These are phyloP conservation scores for Pestalotiopsis sp. DNA, from an alignment of 2,329 filamentous ascomycete genomes.

Conservation along the genomic window DNA sequence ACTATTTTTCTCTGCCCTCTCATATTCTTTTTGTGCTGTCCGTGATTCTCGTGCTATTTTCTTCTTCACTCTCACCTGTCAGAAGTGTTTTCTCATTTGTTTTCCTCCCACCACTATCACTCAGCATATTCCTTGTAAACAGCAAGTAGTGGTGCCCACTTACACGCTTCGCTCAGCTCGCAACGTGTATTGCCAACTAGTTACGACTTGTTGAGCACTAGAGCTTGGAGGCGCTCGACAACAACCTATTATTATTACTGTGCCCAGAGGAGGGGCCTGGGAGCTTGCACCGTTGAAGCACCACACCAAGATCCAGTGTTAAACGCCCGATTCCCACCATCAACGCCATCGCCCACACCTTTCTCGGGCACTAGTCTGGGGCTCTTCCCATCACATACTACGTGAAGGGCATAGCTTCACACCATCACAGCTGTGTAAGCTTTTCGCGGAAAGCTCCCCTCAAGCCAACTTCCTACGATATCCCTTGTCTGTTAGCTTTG, in stretches of 20 bases:
- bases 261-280: neutral
- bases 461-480: neutral
- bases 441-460: slow-evolving; percentile 5
- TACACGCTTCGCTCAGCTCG: neutral
- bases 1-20: slow-evolving; percentile 22
- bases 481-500: slow-evolving; percentile 3
- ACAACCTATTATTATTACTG: neutral
- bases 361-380: neutral
- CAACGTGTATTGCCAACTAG: neutral
- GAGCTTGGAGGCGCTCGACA: neutral
- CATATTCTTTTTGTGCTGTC: slow-evolving; percentile 15
- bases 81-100: slow-evolving; percentile 9
- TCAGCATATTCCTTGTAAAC: slow-evolving; percentile 19
- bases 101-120: slow-evolving; percentile 23
- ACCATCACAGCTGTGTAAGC: slow-evolving; percentile 13
- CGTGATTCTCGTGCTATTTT: slow-evolving; percentile 12
- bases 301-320: slow-evolving; percentile 22
- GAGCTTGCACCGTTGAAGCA: neutral
- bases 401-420: slow-evolving; percentile 1
- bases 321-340: slow-evolving; percentile 13
- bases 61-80: neutral
- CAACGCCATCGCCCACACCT: slow-evolving; percentile 13
- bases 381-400: slow-evolving; percentile 2
- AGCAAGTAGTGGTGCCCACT: neutral
- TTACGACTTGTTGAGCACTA: neutral